A percentile compares a stretch with the other conserved stretches of the same genome.
Conservation (phyloP, 208 protist genomes). For the Novymonas esmeraldas region DNA sequence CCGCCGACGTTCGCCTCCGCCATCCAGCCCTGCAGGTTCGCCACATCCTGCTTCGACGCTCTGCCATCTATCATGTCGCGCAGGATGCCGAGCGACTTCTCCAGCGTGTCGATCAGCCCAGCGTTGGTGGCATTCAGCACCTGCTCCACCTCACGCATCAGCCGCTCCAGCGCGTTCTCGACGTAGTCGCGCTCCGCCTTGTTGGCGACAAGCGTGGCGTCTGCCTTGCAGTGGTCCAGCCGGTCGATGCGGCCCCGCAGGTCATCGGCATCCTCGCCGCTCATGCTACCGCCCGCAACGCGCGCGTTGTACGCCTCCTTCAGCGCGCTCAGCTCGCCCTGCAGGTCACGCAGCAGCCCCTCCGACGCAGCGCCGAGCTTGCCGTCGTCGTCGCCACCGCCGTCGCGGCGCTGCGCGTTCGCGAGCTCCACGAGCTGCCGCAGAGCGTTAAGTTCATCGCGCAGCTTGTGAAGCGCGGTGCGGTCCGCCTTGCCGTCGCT, state of each 20-base stretch:
- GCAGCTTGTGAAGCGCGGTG: constrained; percentile 64
- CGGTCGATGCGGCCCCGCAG: constrained; percentile 71
- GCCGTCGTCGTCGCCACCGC: constrained; percentile 16
- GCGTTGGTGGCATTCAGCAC: constrained; percentile 91
- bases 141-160: constrained; percentile 93
- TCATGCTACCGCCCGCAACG: constrained; percentile 13
- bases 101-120: constrained; percentile 90
- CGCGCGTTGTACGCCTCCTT: constrained; percentile 29
- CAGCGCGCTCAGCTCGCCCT: constrained; percentile 61
- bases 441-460: constrained; percentile 66
- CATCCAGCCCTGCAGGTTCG: constrained; percentile 71
- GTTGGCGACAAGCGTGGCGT: constrained; percentile 87
- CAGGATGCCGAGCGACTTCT: constrained; percentile 89
- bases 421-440: constrained; percentile 59
- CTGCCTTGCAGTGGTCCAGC: constrained; percentile 87
- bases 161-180: constrained; percentile 89
- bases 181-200: constrained; percentile 93
- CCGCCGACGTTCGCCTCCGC: constrained; percentile 36
- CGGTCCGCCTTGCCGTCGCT: constrained; percentile 77
- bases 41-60: constrained; percentile 85
- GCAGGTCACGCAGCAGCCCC: constrained; percentile 60
- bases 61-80: constrained; percentile 92
- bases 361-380: constrained; percentile 26
- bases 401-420: constrained; percentile 15
- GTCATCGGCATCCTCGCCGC: constrained; percentile 48